These are phyloP conservation scores for Rhododendron kiyosumense DNA, from an alignment of 148 eudicot species.

Conservation along the genomic window DNA sequence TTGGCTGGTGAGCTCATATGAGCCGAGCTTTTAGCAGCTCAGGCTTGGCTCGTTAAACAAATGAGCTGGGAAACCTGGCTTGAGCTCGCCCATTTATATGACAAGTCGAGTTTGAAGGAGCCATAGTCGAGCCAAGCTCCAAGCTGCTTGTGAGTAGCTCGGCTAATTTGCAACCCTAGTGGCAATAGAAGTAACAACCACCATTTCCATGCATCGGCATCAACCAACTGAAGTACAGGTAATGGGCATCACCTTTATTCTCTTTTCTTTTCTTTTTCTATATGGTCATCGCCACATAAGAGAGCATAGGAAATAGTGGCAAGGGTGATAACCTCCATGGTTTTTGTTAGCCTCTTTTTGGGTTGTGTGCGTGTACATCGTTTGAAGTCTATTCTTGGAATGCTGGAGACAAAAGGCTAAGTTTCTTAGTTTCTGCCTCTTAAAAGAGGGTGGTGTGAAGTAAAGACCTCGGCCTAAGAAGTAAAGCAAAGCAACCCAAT, in stretches of 20 bases:
- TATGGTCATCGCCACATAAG: neutral
- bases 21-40: no score
- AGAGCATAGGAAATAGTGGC: neutral
- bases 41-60: no score
- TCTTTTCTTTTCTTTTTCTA: neutral
- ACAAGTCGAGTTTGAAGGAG: no score
- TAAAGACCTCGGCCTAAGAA: neutral
- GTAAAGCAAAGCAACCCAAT: neutral
- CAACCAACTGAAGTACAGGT: neutral
- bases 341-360: neutral
- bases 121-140: no score
- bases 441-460: neutral
- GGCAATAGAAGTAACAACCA: neutral
- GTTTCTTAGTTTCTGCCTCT: neutral
- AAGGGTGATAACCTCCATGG: neutral
- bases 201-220: neutral
- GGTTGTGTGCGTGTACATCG: neutral
- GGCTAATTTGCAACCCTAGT: neutral
- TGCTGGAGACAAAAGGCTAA: neutral
- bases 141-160: no score
- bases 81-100: no score
- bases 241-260: neutral
- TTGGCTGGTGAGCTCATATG: no score
- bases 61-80: no score
- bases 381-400: neutral